These are phyloP conservation scores for Phoma sp. DNA, from an alignment of 2,329 filamentous ascomycete species.

Conservation along the genomic window DNA sequence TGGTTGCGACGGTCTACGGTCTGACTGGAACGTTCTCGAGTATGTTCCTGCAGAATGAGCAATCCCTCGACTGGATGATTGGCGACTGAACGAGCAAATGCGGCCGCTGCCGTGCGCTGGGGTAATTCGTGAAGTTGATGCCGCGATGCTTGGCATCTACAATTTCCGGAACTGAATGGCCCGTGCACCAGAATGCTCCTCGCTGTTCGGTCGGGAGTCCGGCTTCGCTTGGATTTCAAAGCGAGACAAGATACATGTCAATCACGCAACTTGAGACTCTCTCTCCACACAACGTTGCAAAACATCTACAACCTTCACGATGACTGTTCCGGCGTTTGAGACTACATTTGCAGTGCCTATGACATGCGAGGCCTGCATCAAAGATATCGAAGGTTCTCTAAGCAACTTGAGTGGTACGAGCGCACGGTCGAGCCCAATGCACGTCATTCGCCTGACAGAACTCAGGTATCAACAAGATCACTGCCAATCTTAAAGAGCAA, in stretches of 20 bases:
- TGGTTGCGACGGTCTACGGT: conserved; percentile 51
- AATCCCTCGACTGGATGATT: not conserved
- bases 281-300: not conserved
- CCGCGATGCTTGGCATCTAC: conserved; percentile 12
- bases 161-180: conserved; percentile 1
- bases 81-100: conserved; percentile 1
- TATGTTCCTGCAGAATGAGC: not conserved
- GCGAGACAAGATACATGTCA: conserved; percentile 26
- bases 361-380: conserved; percentile 87
- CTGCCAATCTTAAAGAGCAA: conserved; percentile 82
- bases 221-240: conserved; percentile 40
- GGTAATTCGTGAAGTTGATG: conserved; percentile 14
- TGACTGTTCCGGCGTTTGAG: conserved; percentile 58
- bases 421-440: conserved; percentile 21
- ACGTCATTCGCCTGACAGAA: conserved; percentile 33
- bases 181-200: not conserved
- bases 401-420: conserved; percentile 70
- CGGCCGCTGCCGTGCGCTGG: conserved; percentile 11
- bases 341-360: conserved; percentile 95
- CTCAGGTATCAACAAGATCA: conserved; percentile 79
- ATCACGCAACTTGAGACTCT: conserved; percentile 5
- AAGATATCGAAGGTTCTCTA: conserved; percentile 81
- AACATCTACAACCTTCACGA: conserved; percentile 13
- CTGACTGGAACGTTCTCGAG: conserved; percentile 1
- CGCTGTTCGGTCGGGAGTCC: conserved; percentile 8